Evolutionary conservation across 768 basidiomycete species (phyloP), one percentile per base, ranked within the genome.

Genomic region (Thelephora aurantiotincta): DNA sequence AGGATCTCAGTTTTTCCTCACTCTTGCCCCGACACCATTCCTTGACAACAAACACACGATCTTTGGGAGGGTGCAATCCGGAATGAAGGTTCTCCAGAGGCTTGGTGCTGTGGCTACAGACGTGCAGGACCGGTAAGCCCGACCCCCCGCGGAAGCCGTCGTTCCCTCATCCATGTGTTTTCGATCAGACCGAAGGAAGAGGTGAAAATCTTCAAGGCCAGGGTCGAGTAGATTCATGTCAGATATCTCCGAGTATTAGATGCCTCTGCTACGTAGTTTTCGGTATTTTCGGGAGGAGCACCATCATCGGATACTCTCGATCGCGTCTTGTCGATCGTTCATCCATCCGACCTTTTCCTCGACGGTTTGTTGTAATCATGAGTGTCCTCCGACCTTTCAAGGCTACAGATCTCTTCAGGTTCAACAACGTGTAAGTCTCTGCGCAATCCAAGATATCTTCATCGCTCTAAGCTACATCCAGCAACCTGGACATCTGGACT

Each of bases 1-100:
- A 88, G 92, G 92, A 18, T 94, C 90, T 14, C 94, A 97, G 62
- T 97, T 97, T 68, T 96, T 97, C 65, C 73, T 97, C 54, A 84
- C 86, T 0, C 73, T 91, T 19, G 74, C 73, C 1, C 87, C 86
- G 22, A 90, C 89, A 20, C 88, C 88, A 1, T 91, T 72, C 60
- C 68, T 91, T 35, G 88, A 91, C 56, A 80, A 73, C 57, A 88
- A 87, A 56, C 86, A 90, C 60, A 88, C 85, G 6, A 88, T 89
- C 53, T 90, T 90, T 59, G 96, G 96, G 0, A 79, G 96, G 6
- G 90, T 99, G 6, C 78, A 74, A 57, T 71, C 77, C 16, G 96
- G 94, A 0, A 97, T 98, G 82, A 73, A 85, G 33, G 92, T 97
- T 7, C 75, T 96, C 14, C 88, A 96, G 57, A 71, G 96, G 34